Base-by-base conservation (phyloP, 768 basidiomycete genomes). In the Russula sp. region DNA sequence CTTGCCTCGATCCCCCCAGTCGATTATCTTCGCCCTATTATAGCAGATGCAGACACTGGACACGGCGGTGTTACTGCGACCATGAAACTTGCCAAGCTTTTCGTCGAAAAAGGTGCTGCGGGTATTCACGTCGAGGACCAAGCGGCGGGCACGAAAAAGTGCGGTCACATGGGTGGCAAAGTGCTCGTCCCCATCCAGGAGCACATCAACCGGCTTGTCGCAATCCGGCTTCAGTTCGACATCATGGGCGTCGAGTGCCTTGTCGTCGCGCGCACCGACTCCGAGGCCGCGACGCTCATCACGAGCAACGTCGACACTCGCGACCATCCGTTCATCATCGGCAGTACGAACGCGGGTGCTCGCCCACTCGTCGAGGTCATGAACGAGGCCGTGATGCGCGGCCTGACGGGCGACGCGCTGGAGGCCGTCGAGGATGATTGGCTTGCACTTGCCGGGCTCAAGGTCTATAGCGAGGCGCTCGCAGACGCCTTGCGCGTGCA, bases 71-170 rank as follows among this genome's bases (percentile, higher is more conserved):
- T 98, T 68, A 98, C 95, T n/a, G 94, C 97, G 18, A 86, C 93
- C 64, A 96, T 98, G 93, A 98, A 98, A 77, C 85, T 99, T 64
- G 85, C 97, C 61, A 99, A 99, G 77, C 86, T 99, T 83, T 98
- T 99, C 71, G 93, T 98, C 66, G 97, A 99, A 77, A 91, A 93
- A 69, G 96, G 97, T 65, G 97, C 97, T 0, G 95, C 97, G 16
- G 97, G 96, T 22, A 93, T 99, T 56, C 97, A 99, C 73, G 81
- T 99, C 70, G 97, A 99, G 71, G 97, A 99, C 70, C 97, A 99
- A 74, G 95, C 94, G 13, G 88, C 95, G 0, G 94, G 95, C 22
- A 97, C 96, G 20, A 98, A 99, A 78, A 99, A 99, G 71, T 90
- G 88, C 65, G 88, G 90, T 29, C 91, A 93, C 73, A 93, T 93